Evolutionary conservation across 1,284 basidiomycete species (phyloP).

Genomic region (Pterula multifida): DNA sequence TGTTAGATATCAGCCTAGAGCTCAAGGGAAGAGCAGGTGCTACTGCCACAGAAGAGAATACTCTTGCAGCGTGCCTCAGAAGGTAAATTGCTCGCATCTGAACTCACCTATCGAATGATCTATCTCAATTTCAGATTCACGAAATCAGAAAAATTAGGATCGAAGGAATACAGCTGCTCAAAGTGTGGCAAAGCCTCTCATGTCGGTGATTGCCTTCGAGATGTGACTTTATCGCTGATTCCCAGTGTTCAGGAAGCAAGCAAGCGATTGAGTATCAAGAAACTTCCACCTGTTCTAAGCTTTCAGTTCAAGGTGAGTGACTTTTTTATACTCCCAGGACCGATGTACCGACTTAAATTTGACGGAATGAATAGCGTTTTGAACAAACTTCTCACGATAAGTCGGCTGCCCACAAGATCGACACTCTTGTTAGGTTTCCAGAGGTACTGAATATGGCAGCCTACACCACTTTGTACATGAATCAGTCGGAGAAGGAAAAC

Average conservation of each 20-base stretch:
- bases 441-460: slow-evolving; percentile 80
- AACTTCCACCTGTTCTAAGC: slow-evolving; percentile 83
- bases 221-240: slow-evolving; percentile 3
- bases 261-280: slow-evolving; percentile 76
- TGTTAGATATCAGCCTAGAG: slow-evolving; percentile 88
- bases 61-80: slow-evolving; percentile 57
- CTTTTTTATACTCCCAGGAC: background rate
- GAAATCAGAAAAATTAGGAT: slow-evolving; percentile 59
- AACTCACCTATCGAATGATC: slow-evolving; percentile 4
- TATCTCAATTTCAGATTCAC: slow-evolving; percentile 44
- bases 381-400: slow-evolving; percentile 77
- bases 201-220: slow-evolving; percentile 23
- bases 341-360: slow-evolving; percentile 4
- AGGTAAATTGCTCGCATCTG: slow-evolving; percentile 28
- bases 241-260: slow-evolving; percentile 47
- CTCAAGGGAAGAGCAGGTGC: slow-evolving; percentile 47
- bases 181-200: slow-evolving; percentile 61
- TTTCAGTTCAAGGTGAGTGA: slow-evolving; percentile 84
- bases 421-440: slow-evolving; percentile 76
- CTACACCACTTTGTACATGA: slow-evolving; percentile 60
- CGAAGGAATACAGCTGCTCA: slow-evolving; percentile 63
- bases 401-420: slow-evolving; percentile 71
- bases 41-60: slow-evolving; percentile 31
- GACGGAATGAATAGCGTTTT: slow-evolving; percentile 53
- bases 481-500: slow-evolving; percentile 29